Evolutionary conservation across 164 flowering plant genomes (phyloP).

Genomic region (Stephania cephalantha): DNA sequence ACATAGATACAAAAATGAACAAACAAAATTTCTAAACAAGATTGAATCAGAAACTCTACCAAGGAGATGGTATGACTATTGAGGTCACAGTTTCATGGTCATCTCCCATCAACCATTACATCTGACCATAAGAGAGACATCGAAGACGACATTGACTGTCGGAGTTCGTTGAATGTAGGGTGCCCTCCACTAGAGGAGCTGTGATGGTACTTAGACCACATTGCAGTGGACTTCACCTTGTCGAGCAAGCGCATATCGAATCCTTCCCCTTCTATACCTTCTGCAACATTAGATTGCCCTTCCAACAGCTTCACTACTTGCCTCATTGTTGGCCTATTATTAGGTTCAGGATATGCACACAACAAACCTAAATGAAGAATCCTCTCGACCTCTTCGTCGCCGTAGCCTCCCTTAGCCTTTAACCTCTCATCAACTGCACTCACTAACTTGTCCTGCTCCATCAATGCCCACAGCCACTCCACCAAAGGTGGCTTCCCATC

Average conservation of each 20-base stretch:
- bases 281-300: constrained; percentile 25
- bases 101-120: constrained; percentile 29
- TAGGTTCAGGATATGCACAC: constrained; percentile 46
- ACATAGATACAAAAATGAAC: background rate
- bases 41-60: background rate
- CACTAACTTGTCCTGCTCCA: constrained; percentile 28
- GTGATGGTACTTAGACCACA: constrained; percentile 21
- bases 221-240: constrained; percentile 17
- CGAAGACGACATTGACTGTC: constrained; percentile 26
- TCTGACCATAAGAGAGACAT: constrained; percentile 38
- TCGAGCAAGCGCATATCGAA: constrained; percentile 31
- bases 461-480: constrained; percentile 37
- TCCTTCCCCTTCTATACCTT: constrained; percentile 25
- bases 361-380: constrained; percentile 51
- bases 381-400: constrained; percentile 40
- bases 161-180: constrained; percentile 35
- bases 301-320: constrained; percentile 55
- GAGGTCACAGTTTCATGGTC: background rate
- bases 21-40: background rate
- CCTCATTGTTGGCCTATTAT: constrained; percentile 53
- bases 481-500: constrained; percentile 47
- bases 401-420: constrained; percentile 24
- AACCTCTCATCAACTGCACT: constrained; percentile 35
- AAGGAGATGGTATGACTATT: background rate
- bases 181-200: constrained; percentile 17